phyloP scores from a whole-genome alignment of 495 filamentous ascomycete species.

The Podospora bellae-mahoneyi region DNA sequence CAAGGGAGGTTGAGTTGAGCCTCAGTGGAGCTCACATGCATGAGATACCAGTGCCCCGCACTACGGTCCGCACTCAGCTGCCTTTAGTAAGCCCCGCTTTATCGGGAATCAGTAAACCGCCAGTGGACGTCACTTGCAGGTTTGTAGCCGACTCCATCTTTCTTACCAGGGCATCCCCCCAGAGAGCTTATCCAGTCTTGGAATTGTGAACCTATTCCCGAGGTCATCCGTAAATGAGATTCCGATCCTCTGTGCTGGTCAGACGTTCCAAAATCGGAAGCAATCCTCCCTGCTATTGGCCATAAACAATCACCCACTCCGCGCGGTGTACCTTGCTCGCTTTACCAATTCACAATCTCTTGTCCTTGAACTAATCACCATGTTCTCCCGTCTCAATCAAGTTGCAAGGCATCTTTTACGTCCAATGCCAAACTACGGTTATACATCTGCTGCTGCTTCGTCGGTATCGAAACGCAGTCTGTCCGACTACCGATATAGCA shows the following conservation, averaged over 20 bases:
- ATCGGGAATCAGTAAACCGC: too few relatives aligned
- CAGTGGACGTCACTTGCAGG: background rate
- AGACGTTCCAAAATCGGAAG: background rate
- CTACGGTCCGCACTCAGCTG: conserved; percentile 6
- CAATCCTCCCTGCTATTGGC: background rate
- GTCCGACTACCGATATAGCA: conserved; percentile 19
- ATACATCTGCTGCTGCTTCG: conserved; percentile 42
- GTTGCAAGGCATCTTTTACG: conserved; percentile 68
- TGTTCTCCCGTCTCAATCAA: conserved; percentile 74
- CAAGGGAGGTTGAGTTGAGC: conserved; percentile 9
- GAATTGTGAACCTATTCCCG: too few relatives aligned
- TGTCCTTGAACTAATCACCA: conserved; percentile 28
- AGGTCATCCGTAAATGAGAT: background rate
- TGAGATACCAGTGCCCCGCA: conserved; percentile 11
- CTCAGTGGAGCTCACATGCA: background rate
- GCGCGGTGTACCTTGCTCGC: background rate
- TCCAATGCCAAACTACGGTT: conserved; percentile 54
- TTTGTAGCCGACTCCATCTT: background rate
- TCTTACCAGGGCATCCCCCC: background rate
- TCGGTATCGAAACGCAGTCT: conserved; percentile 33
- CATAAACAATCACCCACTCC: background rate
- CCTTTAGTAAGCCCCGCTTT: background rate
- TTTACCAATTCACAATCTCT: background rate
- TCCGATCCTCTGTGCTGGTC: background rate
- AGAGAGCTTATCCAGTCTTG: background rate